Conservation (phyloP, 2,329 filamentous ascomycete species). For the Talaromyces sp. region DNA sequence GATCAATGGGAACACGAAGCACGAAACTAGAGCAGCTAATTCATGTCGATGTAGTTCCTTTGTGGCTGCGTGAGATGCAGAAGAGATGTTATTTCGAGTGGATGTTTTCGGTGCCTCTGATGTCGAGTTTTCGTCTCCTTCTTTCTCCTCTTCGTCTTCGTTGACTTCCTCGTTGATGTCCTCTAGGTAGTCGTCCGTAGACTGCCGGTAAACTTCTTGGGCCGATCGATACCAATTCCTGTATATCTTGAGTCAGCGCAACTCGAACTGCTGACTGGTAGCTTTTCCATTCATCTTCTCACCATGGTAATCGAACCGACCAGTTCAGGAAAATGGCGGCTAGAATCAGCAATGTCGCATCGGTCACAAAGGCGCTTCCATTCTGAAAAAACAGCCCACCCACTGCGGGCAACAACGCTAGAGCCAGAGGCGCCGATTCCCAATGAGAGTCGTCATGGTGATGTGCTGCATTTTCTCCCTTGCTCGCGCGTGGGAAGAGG, state of each 20-base stretch:
- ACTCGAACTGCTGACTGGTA: conserved; percentile 4
- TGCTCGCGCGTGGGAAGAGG: conserved; percentile 50
- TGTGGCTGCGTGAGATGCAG: conserved; percentile 37
- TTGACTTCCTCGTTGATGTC: conserved; percentile 9
- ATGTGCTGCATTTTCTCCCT: conserved; percentile 18
- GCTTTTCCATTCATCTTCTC: conserved; percentile 23
- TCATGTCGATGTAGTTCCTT: conserved; percentile 69
- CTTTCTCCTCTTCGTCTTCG: conserved; percentile 10
- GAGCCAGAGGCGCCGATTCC: conserved; percentile 73
- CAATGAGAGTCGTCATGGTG: conserved; percentile 59
- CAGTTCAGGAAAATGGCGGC: conserved; percentile 86
- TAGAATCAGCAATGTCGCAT: conserved; percentile 72
- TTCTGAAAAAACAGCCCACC: conserved; percentile 79
- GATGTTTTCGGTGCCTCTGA: background rate
- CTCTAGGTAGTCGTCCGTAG: conserved; percentile 12
- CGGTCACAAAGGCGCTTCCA: conserved; percentile 75
- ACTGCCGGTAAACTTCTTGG: conserved; percentile 54
- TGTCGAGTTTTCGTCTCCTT: background rate
- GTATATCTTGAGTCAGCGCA: conserved; percentile 2
- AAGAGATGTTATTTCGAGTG: conserved; percentile 9
- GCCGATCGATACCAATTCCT: conserved; percentile 72
- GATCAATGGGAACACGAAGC: conserved; percentile 70
- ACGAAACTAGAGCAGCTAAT: conserved; percentile 65
- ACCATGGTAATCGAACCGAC: conserved; percentile 89
- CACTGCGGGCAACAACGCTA: conserved; percentile 80